Evolutionary conservation across 2,329 filamentous ascomycete genomes (phyloP), one percentile per base, ranked within the genome.

Genomic region (Microdochium trichocladiopsis): DNA sequence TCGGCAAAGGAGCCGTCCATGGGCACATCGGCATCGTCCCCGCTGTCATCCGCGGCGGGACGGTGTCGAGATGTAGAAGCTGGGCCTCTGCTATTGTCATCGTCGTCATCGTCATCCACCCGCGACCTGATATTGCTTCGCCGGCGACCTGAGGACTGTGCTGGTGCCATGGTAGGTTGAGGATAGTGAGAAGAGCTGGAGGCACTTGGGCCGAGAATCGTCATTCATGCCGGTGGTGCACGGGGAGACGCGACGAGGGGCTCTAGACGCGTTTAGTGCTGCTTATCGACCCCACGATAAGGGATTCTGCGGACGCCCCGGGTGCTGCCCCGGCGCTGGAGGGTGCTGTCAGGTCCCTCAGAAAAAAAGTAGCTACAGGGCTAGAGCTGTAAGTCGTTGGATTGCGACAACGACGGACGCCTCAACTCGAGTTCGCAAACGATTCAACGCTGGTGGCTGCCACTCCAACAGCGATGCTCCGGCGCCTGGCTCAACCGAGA

Each of bases 51-150:
- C 6, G 47, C 54, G 33, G 77, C 73, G 43, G 64, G 70, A 22
- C 62, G 71, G n/a, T 65, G 67, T 6, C 41, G 41, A 23, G 41
- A 55, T 53, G 23, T 58, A 5, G 55, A 63, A 5, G 66, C 62
- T 2, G 52, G 56, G 8, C 41, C 41, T 22, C 41, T 21, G 5
- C 21, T 5, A 8, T 68, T 65, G 61, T 69, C 67, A 1, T 59
- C 65, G 3, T 69, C 66, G 2, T 71, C 69, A n/a, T 69, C 74
- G 4, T 69, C 69, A 5, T 68, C 67, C 41, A 64, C 58, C 25
- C 60, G 66, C 14, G 58, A 22, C 18, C 41, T 16, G 5, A 3
- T 18, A 21, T 18, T 12, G 18, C 41, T 61, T 31, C 68, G 45
- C 65, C 66, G n/a, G 57, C 67, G 28, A 55, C 60, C 58, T 49